These are phyloP conservation scores for Leishmania braziliensis DNA, from an alignment of 208 protist species.

Conservation along the genomic window DNA sequence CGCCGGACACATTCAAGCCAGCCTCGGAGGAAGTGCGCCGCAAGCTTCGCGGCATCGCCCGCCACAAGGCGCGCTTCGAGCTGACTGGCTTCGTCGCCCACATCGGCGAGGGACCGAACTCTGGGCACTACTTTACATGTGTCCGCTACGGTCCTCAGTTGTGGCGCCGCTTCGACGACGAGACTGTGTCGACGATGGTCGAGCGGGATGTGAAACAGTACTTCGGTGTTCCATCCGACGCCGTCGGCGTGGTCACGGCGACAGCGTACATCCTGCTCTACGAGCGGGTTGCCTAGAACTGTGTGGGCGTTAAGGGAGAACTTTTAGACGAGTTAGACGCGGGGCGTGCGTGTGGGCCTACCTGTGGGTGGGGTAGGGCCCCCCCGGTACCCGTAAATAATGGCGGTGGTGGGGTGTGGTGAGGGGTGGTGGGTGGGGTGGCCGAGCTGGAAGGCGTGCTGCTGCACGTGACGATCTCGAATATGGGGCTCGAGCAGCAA, in stretches of 20 bases:
- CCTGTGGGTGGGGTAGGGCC: background rate
- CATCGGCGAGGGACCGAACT: constrained; percentile 73
- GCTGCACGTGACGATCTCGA: background rate
- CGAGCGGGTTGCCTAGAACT: constrained; percentile 71
- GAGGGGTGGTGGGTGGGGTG: too few species aligned
- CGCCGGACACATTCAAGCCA: constrained; percentile 39
- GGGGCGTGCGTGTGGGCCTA: background rate
- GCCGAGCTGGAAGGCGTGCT: background rate
- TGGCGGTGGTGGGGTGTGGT: background rate
- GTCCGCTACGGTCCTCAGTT: constrained; percentile 71
- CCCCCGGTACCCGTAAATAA: background rate
- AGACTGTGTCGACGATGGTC: constrained; percentile 70
- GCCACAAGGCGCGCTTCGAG: constrained; percentile 80
- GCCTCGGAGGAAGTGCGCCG: constrained; percentile 39
- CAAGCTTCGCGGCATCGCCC: constrained; percentile 56
- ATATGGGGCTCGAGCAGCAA: too few species aligned
- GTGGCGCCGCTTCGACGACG: constrained; percentile 93
- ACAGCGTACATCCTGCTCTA: constrained; percentile 92
- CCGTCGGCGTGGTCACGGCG: constrained; percentile 58
- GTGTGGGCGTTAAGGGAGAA: background rate
- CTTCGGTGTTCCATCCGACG: constrained; percentile 78
- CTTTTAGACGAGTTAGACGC: background rate
- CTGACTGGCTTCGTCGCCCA: constrained; percentile 92
- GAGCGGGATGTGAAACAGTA: constrained; percentile 84
- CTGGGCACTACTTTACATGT: constrained; percentile 93